Base-by-base conservation (phyloP, 1,284 basidiomycete genomes). In the Pseudozyma sp. region DNA sequence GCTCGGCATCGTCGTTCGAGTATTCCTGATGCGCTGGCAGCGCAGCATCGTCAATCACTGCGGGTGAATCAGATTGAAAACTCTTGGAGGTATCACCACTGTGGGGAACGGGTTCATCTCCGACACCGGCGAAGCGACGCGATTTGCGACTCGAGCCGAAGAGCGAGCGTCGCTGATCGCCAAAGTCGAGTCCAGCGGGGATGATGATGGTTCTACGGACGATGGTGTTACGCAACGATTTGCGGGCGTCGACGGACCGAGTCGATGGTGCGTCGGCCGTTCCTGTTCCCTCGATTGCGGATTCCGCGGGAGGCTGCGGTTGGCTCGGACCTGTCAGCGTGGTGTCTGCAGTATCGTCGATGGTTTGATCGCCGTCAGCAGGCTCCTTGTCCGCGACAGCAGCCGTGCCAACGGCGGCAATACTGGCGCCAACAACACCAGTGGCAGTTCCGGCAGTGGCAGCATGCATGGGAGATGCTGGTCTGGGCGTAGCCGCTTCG, bases 121-220 rank as follows among this genome's bases (percentile, higher is more conserved):
- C 52, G 5, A 54, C 46, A 0, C 55, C 51, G 7, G 47, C 68
- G 35, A 70, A 69, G 4, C 62, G 68, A 33, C 62, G 60, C 29
- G 76, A 78, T 35, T 75, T 78, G 52, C 73, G 76, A 35, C 44
- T 59, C 7, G 76, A 75, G 11, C 45, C 49, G 6, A 54, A 50
- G 13, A 75, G 39, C n/a, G 74, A 73, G 30, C 72, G 75, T 10
- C 70, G 46, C 11, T 68, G 51, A 14, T 70, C 62, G 33, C 70
- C 69, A 39, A 45, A 48, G 16, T 65, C 54, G 49, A 58, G 35
- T 10, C 62, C 71, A 8, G 74, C 55, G 7, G 79, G 77, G 43
- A 81, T 70, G 55, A 81, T 81, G 69, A 81, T 72, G 45, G 79
- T 81, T 10, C 79, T 42, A 8, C 79, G 76, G 10, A 81, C 71